Evolutionary conservation across 2,329 filamentous ascomycete species (phyloP), one percentile per base, ranked within the genome.

Genomic region (Microdochium nivale): DNA sequence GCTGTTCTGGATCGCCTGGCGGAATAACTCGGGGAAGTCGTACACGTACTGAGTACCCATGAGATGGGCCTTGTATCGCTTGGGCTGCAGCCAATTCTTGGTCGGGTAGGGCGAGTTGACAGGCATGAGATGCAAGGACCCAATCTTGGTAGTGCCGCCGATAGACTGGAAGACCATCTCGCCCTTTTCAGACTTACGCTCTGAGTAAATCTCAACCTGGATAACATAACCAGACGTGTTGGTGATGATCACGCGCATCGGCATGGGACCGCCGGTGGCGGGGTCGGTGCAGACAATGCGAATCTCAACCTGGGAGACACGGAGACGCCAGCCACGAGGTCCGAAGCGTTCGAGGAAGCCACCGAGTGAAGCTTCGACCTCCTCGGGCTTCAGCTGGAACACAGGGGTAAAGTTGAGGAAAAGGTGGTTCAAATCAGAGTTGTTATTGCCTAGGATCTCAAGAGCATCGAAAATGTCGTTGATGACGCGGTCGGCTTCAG

Each of bases 21-120:
- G 84, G 87, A 99, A 99, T 48, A 99, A 84, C 79, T 99, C 94
- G 27, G 94, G 94, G 86, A 99, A 99, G 72, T 99, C 94, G 69
- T 99, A 99, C 51, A 97, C 94, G 68, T 96, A 99, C 73, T 99
- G 94, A 25, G 94, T 99, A 58, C 94, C 94, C 91, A 99, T 96
- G 56, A 97, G 77, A 69, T 99, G 94, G 60, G 94, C 94, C 86
- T 96, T 96, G 84, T 99, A 97, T 62, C 94, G 85, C 84, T 97
- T 97, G 56, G 94, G 94, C 75, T 99, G 94, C 55, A 99, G 81
- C 78, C 91, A 95, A 72, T 96, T 95, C 84, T 99, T 99, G 65
- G 92, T 96, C 35, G 92, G 87, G 71, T 99, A 99, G 23, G 94
- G 90, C 3, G 90, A 91, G 46, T 84, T 88, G 58, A 97, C 91